Conservation (phyloP, 805 yeast species). For the Wickerhamiella occidentalis region DNA sequence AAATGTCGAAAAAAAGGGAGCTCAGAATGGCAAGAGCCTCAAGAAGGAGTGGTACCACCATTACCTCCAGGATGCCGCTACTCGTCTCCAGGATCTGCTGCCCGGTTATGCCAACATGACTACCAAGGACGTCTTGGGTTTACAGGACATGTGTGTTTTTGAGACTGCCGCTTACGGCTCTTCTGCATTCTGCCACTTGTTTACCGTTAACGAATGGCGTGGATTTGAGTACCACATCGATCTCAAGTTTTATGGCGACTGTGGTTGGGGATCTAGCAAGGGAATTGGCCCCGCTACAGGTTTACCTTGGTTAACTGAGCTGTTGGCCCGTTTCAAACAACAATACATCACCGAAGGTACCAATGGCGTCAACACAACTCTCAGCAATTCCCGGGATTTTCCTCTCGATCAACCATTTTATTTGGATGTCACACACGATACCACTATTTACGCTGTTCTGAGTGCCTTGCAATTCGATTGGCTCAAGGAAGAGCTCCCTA, state of each 20-base stretch:
- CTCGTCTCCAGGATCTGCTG: constrained; percentile 44
- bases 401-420: constrained; percentile 41
- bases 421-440: constrained; percentile 66
- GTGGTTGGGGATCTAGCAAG: constrained; percentile 47
- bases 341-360: constrained; percentile 36
- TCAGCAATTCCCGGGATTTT: constrained; percentile 24
- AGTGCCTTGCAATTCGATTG: constrained; percentile 49
- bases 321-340: constrained; percentile 34
- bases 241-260: constrained; percentile 44
- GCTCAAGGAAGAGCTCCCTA: constrained; percentile 34
- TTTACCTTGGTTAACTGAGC: constrained; percentile 39
- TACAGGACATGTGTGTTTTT: constrained; percentile 59
- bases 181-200: constrained; percentile 54
- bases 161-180: constrained; percentile 59
- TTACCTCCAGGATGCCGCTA: constrained; percentile 43
- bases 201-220: constrained; percentile 57
- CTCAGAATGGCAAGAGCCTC: constrained; percentile 22
- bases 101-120: constrained; percentile 42
- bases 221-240: constrained; percentile 51
- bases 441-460: constrained; percentile 47
- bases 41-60: constrained; percentile 28
- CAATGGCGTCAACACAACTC: constrained; percentile 39
- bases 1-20: constrained; percentile 24
- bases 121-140: constrained; percentile 37
- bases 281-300: constrained; percentile 48